These are phyloP conservation scores for Aspergillus baeticus DNA, from an alignment of 495 filamentous ascomycete species.

Conservation along the genomic window DNA sequence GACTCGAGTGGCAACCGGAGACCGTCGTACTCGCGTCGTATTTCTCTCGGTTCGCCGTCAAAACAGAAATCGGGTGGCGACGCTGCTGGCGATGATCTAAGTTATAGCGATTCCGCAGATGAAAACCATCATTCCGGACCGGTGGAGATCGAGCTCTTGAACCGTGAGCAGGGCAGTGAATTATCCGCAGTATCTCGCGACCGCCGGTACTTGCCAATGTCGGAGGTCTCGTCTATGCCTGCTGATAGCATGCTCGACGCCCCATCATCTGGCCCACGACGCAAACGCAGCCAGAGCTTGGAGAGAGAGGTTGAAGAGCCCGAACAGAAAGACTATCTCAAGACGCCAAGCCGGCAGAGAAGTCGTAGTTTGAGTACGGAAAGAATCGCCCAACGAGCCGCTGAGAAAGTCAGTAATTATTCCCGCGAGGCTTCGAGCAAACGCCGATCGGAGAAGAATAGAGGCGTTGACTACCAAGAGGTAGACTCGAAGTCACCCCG, in stretches of 20 bases:
- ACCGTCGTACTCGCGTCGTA: slow-evolving; percentile 64
- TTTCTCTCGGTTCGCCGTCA: slow-evolving; percentile 55
- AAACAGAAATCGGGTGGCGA: slow-evolving; percentile 52
- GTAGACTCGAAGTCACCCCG: slow-evolving; percentile 55
- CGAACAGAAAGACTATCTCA: slow-evolving; percentile 56
- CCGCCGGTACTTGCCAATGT: slow-evolving; percentile 58
- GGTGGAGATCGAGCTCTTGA: slow-evolving; percentile 81
- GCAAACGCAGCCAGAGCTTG: slow-evolving; percentile 58
- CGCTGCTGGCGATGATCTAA: slow-evolving; percentile 51
- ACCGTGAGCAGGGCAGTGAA: slow-evolving; percentile 55
- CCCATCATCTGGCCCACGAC: slow-evolving; percentile 44
- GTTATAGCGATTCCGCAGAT: slow-evolving; percentile 64
- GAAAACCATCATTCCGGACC: slow-evolving; percentile 74
- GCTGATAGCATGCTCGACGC: slow-evolving; percentile 87
- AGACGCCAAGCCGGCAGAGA: slow-evolving; percentile 60
- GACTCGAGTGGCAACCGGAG: slow-evolving; percentile 65
- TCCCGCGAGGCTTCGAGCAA: slow-evolving; percentile 50
- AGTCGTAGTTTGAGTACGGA: slow-evolving; percentile 76
- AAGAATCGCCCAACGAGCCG: slow-evolving; percentile 66
- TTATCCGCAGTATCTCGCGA: slow-evolving; percentile 59
- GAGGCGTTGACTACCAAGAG: slow-evolving; percentile 62
- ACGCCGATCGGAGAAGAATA: slow-evolving; percentile 52
- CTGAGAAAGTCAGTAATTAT: slow-evolving; percentile 60
- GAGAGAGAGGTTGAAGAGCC: slow-evolving; percentile 42
- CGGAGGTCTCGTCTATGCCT: slow-evolving; percentile 89